Conservation (phyloP, 306 rosid species). For the Datisca glomerata region DNA sequence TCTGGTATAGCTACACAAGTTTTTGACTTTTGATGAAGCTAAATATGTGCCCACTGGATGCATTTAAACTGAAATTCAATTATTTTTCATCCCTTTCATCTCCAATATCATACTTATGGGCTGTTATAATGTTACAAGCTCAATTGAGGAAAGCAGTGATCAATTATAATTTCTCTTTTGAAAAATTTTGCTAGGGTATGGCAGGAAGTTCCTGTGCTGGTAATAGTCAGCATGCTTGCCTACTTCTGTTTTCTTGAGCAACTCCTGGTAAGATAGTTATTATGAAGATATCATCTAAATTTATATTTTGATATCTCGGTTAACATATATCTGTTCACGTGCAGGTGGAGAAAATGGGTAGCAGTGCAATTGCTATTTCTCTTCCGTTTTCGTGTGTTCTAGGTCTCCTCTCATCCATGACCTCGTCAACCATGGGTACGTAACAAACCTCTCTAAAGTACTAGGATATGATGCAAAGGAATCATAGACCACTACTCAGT, state of each 20-base stretch:
- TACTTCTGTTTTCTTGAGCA: conserved; percentile 97
- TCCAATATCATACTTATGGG: conserved; percentile 1
- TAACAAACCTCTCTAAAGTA: no score
- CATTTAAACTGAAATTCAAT: not conserved
- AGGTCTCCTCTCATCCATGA: conserved; percentile 83
- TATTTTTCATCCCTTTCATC: conserved; percentile 7
- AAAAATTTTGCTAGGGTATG: conserved; percentile 49
- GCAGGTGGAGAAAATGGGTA: conserved; percentile 73
- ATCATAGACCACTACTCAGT: no score
- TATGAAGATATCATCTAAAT: conserved; percentile 8
- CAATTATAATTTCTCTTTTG: no score
- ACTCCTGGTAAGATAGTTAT: conserved; percentile 51
- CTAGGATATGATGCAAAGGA: not conserved
- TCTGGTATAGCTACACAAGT: no score
- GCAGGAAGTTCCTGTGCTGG: conserved; percentile 98
- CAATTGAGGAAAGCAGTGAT: no score
- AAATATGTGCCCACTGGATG: no score
- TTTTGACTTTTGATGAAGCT: no score
- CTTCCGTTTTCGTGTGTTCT: conserved; percentile 93
- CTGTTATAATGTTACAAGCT: not conserved
- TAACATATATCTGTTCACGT: conserved; percentile 15
- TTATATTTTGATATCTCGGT: conserved; percentile 8
- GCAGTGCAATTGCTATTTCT: conserved; percentile 67
- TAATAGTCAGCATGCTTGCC: conserved; percentile 90
- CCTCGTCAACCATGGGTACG: conserved; percentile 94